These are phyloP conservation scores for Botryotinia convoluta DNA, from an alignment of 2,329 filamentous ascomycete genomes.

Conservation along the genomic window DNA sequence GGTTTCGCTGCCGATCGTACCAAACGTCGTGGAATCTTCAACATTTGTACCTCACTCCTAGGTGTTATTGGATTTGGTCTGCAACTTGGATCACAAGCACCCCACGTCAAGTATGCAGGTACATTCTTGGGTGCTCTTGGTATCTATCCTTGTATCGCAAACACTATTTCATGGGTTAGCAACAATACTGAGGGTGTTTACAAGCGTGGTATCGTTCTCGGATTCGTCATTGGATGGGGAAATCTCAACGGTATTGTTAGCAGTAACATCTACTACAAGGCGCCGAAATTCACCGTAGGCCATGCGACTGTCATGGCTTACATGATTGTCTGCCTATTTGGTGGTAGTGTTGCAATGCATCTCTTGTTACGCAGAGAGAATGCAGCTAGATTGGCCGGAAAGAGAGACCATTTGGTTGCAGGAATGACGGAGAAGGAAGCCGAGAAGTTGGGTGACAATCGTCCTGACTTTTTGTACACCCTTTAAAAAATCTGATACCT, in stretches of 20 bases:
- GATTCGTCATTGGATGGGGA: conserved; percentile 87
- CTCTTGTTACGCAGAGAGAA: conserved; percentile 65
- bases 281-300: conserved; percentile 58
- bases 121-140: conserved; percentile 81
- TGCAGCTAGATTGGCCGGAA: conserved; percentile 58
- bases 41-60: conserved; percentile 67
- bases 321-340: conserved; percentile 63
- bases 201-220: conserved; percentile 81
- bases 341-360: conserved; percentile 67
- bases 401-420: conserved; percentile 60
- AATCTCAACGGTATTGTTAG: conserved; percentile 69
- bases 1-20: conserved; percentile 78
- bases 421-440: conserved; percentile 63
- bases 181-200: conserved; percentile 90
- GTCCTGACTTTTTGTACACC: conserved; percentile 69
- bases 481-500: conserved; percentile 40
- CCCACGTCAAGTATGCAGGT: conserved; percentile 74
- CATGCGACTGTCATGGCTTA: conserved; percentile 76
- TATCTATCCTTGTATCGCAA: conserved; percentile 82
- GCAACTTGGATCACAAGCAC: conserved; percentile 61
- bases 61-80: conserved; percentile 80
- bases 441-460: conserved; percentile 63
- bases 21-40: conserved; percentile 72
- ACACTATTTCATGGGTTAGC: conserved; percentile 81
- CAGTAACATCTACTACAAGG: conserved; percentile 66